A percentile compares a stretch with the other conserved stretches of the same genome.
These are phyloP conservation scores for Scedosporium minutisporum DNA, from an alignment of 2,329 filamentous ascomycete genomes.

Conservation along the genomic window DNA sequence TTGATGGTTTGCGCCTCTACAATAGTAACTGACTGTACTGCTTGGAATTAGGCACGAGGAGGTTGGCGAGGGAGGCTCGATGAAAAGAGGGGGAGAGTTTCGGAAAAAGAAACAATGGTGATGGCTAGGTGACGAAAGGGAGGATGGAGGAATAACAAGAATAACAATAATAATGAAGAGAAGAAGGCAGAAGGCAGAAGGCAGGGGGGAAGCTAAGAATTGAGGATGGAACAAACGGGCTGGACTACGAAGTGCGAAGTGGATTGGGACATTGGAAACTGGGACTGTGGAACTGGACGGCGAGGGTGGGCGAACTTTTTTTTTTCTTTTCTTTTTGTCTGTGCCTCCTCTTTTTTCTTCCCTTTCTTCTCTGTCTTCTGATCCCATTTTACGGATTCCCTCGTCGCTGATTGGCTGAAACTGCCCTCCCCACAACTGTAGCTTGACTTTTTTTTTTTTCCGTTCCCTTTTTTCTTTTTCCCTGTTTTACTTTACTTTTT, in stretches of 20 bases:
- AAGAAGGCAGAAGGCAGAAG: not conserved
- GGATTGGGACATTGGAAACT: not conserved
- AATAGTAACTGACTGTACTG: not conserved
- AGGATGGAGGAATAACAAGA: not conserved
- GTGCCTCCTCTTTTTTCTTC: not conserved
- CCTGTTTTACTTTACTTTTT: constrained; percentile 1
- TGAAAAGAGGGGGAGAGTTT: not conserved
- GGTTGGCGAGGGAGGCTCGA: not conserved
- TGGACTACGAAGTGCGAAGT: constrained; percentile 2
- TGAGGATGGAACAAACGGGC: not conserved
- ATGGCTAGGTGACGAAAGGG: not conserved
- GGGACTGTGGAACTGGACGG: constrained; percentile 8
- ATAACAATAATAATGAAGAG: not conserved
- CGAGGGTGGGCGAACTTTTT: constrained; percentile 9
- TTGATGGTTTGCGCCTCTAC: not conserved
- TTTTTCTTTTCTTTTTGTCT: constrained; percentile 2
- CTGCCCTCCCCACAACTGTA: not conserved
- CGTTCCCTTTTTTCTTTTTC: not conserved
- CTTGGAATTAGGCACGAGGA: not conserved
- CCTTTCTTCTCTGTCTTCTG: not conserved
- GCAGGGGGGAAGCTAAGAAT: constrained; percentile 6
- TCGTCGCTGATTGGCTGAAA: not conserved
- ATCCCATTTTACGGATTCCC: constrained; percentile 2
- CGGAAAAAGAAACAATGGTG: not conserved
- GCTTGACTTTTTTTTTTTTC: not conserved